Conservation (phyloP, 306 rosid genomes). For the Mimosa pudica region DNA sequence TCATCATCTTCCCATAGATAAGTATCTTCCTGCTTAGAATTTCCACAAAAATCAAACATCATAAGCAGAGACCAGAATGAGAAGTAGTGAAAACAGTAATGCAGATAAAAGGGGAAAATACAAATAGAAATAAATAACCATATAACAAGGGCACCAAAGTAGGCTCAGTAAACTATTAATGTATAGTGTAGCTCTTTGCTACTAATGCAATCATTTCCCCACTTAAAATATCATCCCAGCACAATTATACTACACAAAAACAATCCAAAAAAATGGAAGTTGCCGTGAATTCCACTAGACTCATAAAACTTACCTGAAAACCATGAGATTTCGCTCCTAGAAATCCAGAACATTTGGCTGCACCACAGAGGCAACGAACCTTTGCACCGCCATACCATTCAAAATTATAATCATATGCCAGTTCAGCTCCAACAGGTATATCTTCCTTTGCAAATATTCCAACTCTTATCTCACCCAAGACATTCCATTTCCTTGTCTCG, state of each 20-base stretch:
- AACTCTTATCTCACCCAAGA: slow-evolving; percentile 91
- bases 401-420: slow-evolving; percentile 93
- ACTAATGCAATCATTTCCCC: background rate
- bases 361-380: slow-evolving; percentile 98
- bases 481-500: slow-evolving; percentile 97
- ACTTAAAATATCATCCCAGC: background rate
- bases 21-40: slow-evolving; percentile 81
- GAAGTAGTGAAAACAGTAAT: too few relatives aligned
- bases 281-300: background rate
- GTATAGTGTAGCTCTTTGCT: background rate
- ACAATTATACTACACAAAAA: background rate
- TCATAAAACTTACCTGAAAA: slow-evolving; percentile 66
- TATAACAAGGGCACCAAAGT: background rate
- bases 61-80: slow-evolving; percentile 28
- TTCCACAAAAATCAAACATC: slow-evolving; percentile 35
- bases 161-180: background rate
- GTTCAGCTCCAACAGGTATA: slow-evolving; percentile 77
- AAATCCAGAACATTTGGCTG: slow-evolving; percentile 82
- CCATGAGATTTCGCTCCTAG: slow-evolving; percentile 99
- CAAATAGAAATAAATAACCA: background rate
- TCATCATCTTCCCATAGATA: slow-evolving; percentile 98
- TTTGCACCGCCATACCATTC: slow-evolving; percentile 98
- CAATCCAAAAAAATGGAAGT: background rate
- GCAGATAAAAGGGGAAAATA: background rate
- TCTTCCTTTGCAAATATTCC: slow-evolving; percentile 95